Conservation (phyloP, 2,329 filamentous ascomycete species). For the Venturia aucupariae region DNA sequence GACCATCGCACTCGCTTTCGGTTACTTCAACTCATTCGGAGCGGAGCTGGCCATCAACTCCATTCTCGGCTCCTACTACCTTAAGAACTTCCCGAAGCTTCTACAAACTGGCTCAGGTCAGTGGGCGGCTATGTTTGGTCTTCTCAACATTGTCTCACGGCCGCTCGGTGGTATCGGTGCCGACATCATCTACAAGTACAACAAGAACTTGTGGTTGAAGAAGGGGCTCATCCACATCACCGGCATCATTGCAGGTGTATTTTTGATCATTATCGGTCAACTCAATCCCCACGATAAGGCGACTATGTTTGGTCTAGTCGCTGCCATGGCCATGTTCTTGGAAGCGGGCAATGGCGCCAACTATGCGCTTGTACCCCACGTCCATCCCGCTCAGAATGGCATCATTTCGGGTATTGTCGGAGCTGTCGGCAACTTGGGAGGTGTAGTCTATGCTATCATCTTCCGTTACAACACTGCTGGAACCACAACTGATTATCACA, state of each 20-base stretch:
- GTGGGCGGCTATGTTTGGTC: constrained; percentile 66
- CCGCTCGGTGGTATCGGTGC: constrained; percentile 55
- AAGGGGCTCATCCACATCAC: constrained; percentile 52
- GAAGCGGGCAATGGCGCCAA: constrained; percentile 81
- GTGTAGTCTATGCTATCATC: constrained; percentile 67
- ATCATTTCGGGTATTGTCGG: constrained; percentile 69
- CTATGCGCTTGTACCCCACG: constrained; percentile 79
- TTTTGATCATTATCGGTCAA: constrained; percentile 55
- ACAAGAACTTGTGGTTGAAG: constrained; percentile 50
- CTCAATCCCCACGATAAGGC: constrained; percentile 51
- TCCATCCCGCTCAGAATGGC: constrained; percentile 69
- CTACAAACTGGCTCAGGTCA: constrained; percentile 46
- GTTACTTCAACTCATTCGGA: constrained; percentile 54
- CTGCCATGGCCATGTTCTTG: constrained; percentile 69
- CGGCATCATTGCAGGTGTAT: constrained; percentile 46
- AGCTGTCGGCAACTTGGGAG: constrained; percentile 58
- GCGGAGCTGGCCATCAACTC: constrained; percentile 53
- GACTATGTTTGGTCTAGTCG: constrained; percentile 68
- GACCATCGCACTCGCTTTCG: constrained; percentile 42
- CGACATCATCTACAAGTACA: constrained; percentile 46
- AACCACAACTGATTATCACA: constrained; percentile 47
- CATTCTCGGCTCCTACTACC: constrained; percentile 51
- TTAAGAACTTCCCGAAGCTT: constrained; percentile 45
- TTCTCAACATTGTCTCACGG: constrained; percentile 60
- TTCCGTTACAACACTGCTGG: constrained; percentile 61